phyloP scores from a whole-genome alignment of 2,329 filamentous ascomycete genomes.

The Balansia obtecta region DNA sequence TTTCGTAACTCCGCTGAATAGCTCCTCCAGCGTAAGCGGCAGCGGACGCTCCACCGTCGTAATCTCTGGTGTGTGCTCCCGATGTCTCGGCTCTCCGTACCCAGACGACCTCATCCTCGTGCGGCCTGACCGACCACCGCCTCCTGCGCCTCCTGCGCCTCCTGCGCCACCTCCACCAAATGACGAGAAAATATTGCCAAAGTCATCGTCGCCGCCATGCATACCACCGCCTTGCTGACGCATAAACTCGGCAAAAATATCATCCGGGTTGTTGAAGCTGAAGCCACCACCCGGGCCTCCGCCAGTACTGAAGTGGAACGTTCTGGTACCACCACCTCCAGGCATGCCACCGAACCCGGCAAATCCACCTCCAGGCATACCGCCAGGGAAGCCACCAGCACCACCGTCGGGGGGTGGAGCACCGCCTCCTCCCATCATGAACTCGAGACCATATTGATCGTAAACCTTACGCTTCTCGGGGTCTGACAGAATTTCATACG shows the following conservation, averaged over 20 bases:
- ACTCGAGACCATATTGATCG: conserved; percentile 89
- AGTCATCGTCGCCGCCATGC: conserved; percentile 31
- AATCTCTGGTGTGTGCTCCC: conserved; percentile 59
- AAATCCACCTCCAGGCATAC: conserved; percentile 43
- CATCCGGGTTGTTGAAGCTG: conserved; percentile 70
- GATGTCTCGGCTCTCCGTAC: conserved; percentile 20
- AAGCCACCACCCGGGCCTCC: conserved; percentile 50
- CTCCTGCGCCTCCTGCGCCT: conserved; percentile 18
- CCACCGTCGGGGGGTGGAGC: conserved; percentile 49
- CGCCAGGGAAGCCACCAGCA: conserved; percentile 42
- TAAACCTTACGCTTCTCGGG: conserved; percentile 94
- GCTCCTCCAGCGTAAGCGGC: conserved; percentile 72
- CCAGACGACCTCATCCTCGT: conserved; percentile 29
- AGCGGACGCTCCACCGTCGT: conserved; percentile 81
- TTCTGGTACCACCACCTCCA: conserved; percentile 34
- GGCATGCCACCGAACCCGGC: conserved; percentile 35
- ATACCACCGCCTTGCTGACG: conserved; percentile 33
- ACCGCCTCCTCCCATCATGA: conserved; percentile 69
- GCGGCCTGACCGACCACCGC: conserved; percentile 25
- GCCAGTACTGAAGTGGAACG: conserved; percentile 52
- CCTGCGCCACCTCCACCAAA: conserved; percentile 24
- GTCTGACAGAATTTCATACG: conserved; percentile 95
- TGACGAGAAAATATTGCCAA: conserved; percentile 42
- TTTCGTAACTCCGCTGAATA: conserved; percentile 80
- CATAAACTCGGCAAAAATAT: conserved; percentile 78